These are phyloP conservation scores for Mycena alexandri DNA, from an alignment of 768 basidiomycete genomes.

Conservation along the genomic window DNA sequence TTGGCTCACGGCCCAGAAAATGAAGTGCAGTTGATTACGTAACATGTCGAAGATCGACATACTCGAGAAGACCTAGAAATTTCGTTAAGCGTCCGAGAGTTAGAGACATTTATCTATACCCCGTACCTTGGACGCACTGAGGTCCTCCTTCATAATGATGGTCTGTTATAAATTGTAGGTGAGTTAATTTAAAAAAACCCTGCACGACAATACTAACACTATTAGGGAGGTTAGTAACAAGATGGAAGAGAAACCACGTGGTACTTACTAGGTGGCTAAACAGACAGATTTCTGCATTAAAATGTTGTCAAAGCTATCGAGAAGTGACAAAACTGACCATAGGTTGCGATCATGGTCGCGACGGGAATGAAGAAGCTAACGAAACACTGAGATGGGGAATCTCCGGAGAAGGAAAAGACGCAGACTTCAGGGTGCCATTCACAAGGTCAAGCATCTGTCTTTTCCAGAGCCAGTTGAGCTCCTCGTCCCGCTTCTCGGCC, in stretches of 20 bases:
- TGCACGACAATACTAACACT: slow-evolving; percentile 18
- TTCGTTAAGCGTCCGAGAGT: too few species aligned
- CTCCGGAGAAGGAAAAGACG: slow-evolving; percentile 16
- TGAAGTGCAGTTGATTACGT: slow-evolving; percentile 47
- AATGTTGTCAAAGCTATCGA: not conserved
- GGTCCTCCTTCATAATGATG: slow-evolving; percentile 54
- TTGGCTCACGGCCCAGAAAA: slow-evolving; percentile 37
- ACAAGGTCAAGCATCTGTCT: slow-evolving; percentile 60
- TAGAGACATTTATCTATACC: too few species aligned
- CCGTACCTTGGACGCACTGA: slow-evolving; percentile 51
- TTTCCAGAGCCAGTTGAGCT: slow-evolving; percentile 67
- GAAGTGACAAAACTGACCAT: slow-evolving; percentile 46
- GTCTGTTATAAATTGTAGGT: slow-evolving; percentile 43
- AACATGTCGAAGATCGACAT: slow-evolving; percentile 75
- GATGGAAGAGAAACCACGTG: not conserved
- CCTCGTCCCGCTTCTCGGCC: slow-evolving; percentile 69
- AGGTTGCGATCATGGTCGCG: slow-evolving; percentile 75
- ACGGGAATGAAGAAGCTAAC: slow-evolving; percentile 71
- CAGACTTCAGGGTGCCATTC: slow-evolving; percentile 60
- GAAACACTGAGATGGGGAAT: slow-evolving; percentile 7
- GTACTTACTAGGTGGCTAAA: slow-evolving; percentile 33
- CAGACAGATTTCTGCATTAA: not conserved
- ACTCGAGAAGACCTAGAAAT: slow-evolving; percentile 56
- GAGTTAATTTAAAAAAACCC: not conserved
- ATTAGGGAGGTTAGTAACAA: slow-evolving; percentile 1